These are phyloP conservation scores for Centella asiatica DNA, from an alignment of 129 eudicot genomes.

Conservation along the genomic window DNA sequence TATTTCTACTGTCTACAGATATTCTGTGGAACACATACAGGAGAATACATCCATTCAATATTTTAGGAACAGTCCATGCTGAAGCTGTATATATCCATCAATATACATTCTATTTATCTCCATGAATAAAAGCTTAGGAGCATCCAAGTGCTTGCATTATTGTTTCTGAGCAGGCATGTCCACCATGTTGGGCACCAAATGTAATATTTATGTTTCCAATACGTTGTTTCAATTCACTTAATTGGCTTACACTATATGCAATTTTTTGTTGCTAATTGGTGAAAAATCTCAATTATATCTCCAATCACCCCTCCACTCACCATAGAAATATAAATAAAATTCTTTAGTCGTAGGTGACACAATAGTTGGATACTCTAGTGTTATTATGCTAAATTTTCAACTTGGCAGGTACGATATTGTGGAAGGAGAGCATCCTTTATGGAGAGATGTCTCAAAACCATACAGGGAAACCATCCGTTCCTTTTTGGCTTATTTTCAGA, in stretches of 20 bases:
- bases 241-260: too few relatives aligned
- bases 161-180: neutral
- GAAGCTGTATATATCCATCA: too few relatives aligned
- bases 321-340: too few relatives aligned
- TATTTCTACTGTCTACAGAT: neutral
- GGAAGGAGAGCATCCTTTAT: conserved; percentile 86
- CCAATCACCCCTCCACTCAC: too few relatives aligned
- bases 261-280: neutral
- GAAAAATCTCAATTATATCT: too few relatives aligned
- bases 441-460: conserved; percentile 89
- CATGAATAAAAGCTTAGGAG: neutral
- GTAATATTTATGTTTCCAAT: neutral
- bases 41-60: too few relatives aligned
- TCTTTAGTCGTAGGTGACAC: neutral
- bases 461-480: conserved; percentile 92
- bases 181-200: neutral
- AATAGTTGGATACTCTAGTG: conserved; percentile 1
- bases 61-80: too few relatives aligned
- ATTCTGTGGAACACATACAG: too few relatives aligned
- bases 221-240: too few relatives aligned
- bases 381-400: conserved; percentile 27
- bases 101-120: too few relatives aligned
- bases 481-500: conserved; percentile 78
- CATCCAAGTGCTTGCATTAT: neutral
- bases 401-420: conserved; percentile 74